A percentile compares a stretch with the other conserved stretches of the same genome.
phyloP scores from a whole-genome alignment of 257 asterid species.

The Solanum etuberosum region DNA sequence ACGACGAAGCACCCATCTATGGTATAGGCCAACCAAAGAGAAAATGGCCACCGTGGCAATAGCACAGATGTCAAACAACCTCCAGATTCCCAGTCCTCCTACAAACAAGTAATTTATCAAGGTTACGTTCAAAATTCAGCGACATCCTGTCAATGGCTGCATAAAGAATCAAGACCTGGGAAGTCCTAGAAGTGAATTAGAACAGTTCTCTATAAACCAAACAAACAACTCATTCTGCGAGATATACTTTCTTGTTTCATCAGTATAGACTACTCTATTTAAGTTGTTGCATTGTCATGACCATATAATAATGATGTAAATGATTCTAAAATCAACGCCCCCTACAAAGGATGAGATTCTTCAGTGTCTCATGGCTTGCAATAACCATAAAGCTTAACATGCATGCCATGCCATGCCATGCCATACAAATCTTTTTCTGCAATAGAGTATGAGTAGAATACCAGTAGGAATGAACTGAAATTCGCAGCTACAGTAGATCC shows the following conservation, averaged over 20 bases:
- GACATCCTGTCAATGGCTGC: background rate
- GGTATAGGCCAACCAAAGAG: constrained; percentile 20
- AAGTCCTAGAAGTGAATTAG: background rate
- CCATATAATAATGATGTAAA: background rate
- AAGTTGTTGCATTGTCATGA: background rate
- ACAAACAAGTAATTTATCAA: background rate
- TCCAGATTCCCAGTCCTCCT: constrained; percentile 48
- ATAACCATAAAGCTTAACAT: background rate
- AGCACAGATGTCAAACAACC: constrained; percentile 31
- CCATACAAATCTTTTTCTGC: background rate
- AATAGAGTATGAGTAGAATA: constrained; percentile 2
- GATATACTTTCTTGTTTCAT: background rate
- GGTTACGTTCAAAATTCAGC: background rate
- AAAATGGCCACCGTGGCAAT: constrained; percentile 13
- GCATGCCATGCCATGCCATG: background rate
- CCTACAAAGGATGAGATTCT: background rate
- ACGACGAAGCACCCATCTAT: constrained; percentile 22
- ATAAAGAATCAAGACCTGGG: background rate
- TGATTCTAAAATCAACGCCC: background rate
- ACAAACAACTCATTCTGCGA: background rate
- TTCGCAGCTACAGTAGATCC: constrained; percentile 26
- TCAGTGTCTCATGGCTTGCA: background rate
- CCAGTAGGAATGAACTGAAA: constrained; percentile 48
- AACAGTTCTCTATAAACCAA: background rate
- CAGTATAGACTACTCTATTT: background rate